Base-by-base conservation (phyloP, 2,329 filamentous ascomycete genomes). In the Pseudohalonectria lignicola region DNA sequence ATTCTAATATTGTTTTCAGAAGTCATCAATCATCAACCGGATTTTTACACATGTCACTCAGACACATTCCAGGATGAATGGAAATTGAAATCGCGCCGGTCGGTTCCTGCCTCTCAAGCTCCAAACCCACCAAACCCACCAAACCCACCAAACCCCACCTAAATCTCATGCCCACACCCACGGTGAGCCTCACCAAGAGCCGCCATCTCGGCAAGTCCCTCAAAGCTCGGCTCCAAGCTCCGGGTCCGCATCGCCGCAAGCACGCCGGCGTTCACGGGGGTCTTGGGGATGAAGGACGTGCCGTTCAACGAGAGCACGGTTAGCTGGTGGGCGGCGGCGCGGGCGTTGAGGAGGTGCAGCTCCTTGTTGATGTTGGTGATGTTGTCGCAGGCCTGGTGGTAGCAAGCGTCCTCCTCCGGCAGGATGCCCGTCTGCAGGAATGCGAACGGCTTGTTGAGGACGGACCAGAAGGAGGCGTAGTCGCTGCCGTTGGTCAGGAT, bases 381-480 rank as follows among this genome's bases (percentile, higher is more conserved):
- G 41, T 74, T 67, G 44, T 81, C 77, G 44, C 75, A 77, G 18
- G 79, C 60, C 53, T 76, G 65, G 51, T 81, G 72, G 50, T 79
- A 77, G 62, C 72, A 74, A 29, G 66, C 62, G 49, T 80, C 70
- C 44, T 71, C 84, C 82, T 1, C 75, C 75, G 0, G 84, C 70
- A 4, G 80, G 31, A 88, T 86, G 3, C 79, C 79, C 40, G 74
- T 69, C 26, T 74, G 68, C 49, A 87, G 80, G 62, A 90, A 88
- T 1, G 76, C 79, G 36, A 59, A 51, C 2, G 59, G 56, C 39
- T 59, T 60, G 30, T 49, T 44, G 5, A 60, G 48, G 3, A 47
- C 44, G 29, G 48, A 44, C 52, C 58, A 56, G 43, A 60, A 62
- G 5, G 70, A 74, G 28, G 79, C 81, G 49, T 90, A 90, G 57